Base-by-base conservation (phyloP, 257 asterid genomes). In the Solanum peruvianum region DNA sequence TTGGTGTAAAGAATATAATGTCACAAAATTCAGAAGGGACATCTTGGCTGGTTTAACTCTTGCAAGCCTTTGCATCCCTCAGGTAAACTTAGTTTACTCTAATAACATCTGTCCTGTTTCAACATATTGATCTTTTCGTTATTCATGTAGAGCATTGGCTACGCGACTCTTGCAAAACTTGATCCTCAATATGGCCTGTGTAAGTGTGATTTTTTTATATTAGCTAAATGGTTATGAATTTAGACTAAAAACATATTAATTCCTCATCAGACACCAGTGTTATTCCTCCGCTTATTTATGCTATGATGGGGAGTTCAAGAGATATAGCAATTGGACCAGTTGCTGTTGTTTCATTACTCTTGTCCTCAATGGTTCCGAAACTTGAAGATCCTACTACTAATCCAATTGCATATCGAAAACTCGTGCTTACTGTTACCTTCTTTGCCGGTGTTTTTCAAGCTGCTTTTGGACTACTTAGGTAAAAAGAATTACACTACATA, bases 381-480 rank as follows among this genome's bases (percentile, higher is more conserved):
- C 31, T 88, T 11, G 89, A 90, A 44, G 91, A 91, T 90, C 92
- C 91, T 29, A 64, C 13, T 6, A 62, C 6, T 20, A 93, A 92
- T 86, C 94, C 96, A 5, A 88, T 77, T 7, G 93, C 91, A 49
- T 95, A 94, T 78, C 89, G 90, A 78, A 91, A 93, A 29, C 93
- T 95, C 47, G 97, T 94, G 86, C 90, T 95, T 86, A 95, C 97
- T 5, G 98, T 94, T 1, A 94, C 98, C 3, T 90, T 95, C 86
- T 88, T 93, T 52, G 92, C 96, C 2, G 98, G 98, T 10, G 72
- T 89, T 47, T 91, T 93, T 85, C 94, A 95, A 90, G 93, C 96
- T 64, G 69, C 92, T 35, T 89, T 95, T 85, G 98, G 98, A 49
- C 56, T 94, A 83, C 89, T 95, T 87, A 93, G 98, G 98, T 92